These are phyloP conservation scores for Cadophora gregata DNA, from an alignment of 2,329 filamentous ascomycete species.

Conservation along the genomic window DNA sequence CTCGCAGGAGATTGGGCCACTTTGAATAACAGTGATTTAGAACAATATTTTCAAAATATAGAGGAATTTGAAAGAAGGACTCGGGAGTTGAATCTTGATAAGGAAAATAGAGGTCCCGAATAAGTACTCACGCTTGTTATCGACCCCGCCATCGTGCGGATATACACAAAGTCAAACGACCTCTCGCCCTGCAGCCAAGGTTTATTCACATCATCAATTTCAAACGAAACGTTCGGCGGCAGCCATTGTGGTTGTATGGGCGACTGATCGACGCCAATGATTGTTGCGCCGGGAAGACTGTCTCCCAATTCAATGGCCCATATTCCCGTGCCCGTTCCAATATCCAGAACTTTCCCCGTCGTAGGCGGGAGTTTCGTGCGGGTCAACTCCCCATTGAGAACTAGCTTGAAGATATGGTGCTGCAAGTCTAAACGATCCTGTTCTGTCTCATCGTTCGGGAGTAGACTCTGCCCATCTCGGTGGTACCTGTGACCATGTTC, in stretches of 20 bases:
- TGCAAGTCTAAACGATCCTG: conserved; percentile 29
- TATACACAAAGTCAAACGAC: conserved; percentile 64
- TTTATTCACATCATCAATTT: conserved; percentile 68
- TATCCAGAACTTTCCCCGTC: conserved; percentile 45
- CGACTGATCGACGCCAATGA: conserved; percentile 65
- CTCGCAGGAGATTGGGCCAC: conserved; percentile 59
- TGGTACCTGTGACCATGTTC: conserved; percentile 34
- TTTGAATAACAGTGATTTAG: conserved; percentile 43
- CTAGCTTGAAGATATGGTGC: conserved; percentile 33
- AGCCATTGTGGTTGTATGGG: conserved; percentile 65
- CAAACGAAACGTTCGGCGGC: conserved; percentile 65
- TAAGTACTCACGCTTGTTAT: conserved; percentile 45
- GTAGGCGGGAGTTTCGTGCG: conserved; percentile 36
- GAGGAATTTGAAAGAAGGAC: background rate
- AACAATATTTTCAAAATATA: background rate
- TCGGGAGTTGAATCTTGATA: background rate
- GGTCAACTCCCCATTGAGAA: conserved; percentile 26
- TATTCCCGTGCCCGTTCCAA: conserved; percentile 50
- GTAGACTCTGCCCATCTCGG: conserved; percentile 26
- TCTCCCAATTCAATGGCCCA: conserved; percentile 50
- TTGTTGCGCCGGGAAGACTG: conserved; percentile 51
- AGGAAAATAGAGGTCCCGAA: no score
- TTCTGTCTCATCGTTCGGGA: conserved; percentile 29
- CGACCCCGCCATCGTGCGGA: conserved; percentile 60
- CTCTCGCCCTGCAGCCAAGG: conserved; percentile 49